These are phyloP conservation scores for Syzygium oleosum DNA, from an alignment of 345 rosid genomes.

Conservation along the genomic window DNA sequence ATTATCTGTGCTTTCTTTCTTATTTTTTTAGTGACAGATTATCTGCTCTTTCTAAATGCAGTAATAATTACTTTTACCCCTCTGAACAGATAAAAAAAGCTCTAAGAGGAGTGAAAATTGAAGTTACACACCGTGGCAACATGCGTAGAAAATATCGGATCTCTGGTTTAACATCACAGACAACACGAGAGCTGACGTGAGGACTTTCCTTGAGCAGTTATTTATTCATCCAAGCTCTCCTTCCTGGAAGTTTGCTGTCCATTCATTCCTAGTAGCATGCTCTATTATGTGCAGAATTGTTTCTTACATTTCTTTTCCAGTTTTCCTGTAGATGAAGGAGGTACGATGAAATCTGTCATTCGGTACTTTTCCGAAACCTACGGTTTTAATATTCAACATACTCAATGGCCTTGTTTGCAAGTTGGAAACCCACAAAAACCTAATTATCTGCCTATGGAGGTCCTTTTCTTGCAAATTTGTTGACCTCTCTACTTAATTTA, in stretches of 20 bases:
- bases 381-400: slow-evolving; percentile 62
- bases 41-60: neutral
- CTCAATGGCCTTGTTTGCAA: slow-evolving; percentile 88
- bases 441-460: slow-evolving; percentile 96
- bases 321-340: slow-evolving; percentile 84
- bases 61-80: neutral
- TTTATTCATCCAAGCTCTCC: neutral
- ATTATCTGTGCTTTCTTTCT: neutral
- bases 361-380: slow-evolving; percentile 80
- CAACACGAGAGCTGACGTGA: slow-evolving; percentile 86
- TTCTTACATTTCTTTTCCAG: slow-evolving; percentile 21
- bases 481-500: neutral
- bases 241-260: neutral
- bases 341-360: slow-evolving; percentile 81
- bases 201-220: slow-evolving; percentile 12
- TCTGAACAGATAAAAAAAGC: slow-evolving; percentile 76
- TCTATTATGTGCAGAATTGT: neutral
- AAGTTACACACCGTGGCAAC: slow-evolving; percentile 91
- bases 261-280: neutral
- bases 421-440: slow-evolving; percentile 90
- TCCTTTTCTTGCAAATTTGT: slow-evolving; percentile 4
- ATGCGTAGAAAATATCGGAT: slow-evolving; percentile 96
- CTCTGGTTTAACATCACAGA: slow-evolving; percentile 80
- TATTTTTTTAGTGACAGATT: neutral
- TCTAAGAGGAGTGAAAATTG: slow-evolving; percentile 85